Percentiles rank a stretch among this genome's conserved stretches.
Evolutionary conservation across 2,329 filamentous ascomycete species (phyloP).

Genomic region (Elsinoe australis): DNA sequence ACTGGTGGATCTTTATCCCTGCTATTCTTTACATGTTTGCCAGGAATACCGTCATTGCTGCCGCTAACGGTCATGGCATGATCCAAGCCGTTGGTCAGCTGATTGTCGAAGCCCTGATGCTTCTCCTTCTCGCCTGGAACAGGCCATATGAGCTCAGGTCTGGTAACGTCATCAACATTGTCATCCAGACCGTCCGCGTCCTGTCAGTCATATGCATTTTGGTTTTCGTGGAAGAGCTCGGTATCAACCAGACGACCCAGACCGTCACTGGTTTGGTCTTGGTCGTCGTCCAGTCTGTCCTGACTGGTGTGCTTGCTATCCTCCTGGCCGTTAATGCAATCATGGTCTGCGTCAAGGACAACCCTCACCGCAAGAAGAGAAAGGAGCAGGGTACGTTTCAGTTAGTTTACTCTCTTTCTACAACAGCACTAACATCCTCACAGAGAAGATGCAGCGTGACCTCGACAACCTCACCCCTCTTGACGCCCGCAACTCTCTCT

Average conservation of each 20-base stretch:
- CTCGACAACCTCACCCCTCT: conserved; percentile 77
- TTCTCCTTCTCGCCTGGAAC: conserved; percentile 71
- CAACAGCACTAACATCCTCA: conserved; percentile 26
- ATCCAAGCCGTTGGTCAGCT: conserved; percentile 73
- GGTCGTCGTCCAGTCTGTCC: conserved; percentile 78
- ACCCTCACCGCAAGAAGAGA: conserved; percentile 79
- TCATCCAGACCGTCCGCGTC: conserved; percentile 81
- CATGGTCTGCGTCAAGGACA: conserved; percentile 72
- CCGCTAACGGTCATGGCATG: conserved; percentile 76
- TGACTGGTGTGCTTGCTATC: conserved; percentile 77
- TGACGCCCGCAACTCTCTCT: conserved; percentile 77
- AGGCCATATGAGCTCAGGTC: conserved; percentile 82
- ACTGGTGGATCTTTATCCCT: conserved; percentile 96
- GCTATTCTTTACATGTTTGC: conserved; percentile 83
- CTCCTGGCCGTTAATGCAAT: conserved; percentile 85
- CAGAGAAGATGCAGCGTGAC: conserved; percentile 70
- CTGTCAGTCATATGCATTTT: conserved; percentile 83
- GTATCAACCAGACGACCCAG: conserved; percentile 82
- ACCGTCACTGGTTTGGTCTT: conserved; percentile 89
- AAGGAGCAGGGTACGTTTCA: conserved; percentile 76
- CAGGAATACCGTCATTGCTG: conserved; percentile 79
- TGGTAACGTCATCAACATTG: conserved; percentile 86
- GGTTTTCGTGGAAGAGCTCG: conserved; percentile 88
- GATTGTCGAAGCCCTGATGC: conserved; percentile 70
- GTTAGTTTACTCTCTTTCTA: not conserved